Evolutionary conservation across 2,329 filamentous ascomycete genomes (phyloP).

Genomic region (Cordyceps militaris): DNA sequence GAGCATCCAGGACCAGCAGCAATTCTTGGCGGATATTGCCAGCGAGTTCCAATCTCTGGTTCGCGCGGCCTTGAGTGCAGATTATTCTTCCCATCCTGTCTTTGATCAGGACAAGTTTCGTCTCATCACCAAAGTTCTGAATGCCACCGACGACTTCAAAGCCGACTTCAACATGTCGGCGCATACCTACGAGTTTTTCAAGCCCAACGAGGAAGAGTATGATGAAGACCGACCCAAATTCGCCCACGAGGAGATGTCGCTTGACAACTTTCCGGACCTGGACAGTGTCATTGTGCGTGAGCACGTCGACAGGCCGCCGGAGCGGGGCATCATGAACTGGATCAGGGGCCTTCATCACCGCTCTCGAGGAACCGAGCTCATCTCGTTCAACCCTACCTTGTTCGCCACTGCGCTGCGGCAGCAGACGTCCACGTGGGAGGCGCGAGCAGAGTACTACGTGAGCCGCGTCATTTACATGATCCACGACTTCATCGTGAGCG

Average conservation of each 20-base stretch:
- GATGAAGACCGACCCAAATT: neutral
- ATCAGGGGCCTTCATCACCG: conserved; percentile 18
- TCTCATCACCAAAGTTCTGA: conserved; percentile 19
- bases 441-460: conserved; percentile 21
- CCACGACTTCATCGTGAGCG: conserved; percentile 22
- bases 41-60: conserved; percentile 17
- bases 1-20: conserved; percentile 16
- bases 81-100: conserved; percentile 13
- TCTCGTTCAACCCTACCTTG: conserved; percentile 17
- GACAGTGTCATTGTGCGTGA: neutral
- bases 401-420: conserved; percentile 20
- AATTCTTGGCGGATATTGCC: conserved; percentile 16
- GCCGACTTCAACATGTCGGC: conserved; percentile 1
- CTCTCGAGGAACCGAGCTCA: conserved; percentile 22
- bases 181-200: conserved; percentile 17
- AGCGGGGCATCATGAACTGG: conserved; percentile 18
- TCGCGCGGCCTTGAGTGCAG: conserved; percentile 11
- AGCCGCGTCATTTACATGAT: conserved; percentile 22
- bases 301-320: neutral
- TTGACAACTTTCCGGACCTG: conserved; percentile 7
- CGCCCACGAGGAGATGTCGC: neutral
- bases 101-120: conserved; percentile 16
- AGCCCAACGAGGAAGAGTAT: neutral
- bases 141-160: conserved; percentile 17
- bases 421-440: conserved; percentile 26